These are phyloP conservation scores for Amorphotheca resinae DNA, from an alignment of 495 filamentous ascomycete species.

Conservation along the genomic window DNA sequence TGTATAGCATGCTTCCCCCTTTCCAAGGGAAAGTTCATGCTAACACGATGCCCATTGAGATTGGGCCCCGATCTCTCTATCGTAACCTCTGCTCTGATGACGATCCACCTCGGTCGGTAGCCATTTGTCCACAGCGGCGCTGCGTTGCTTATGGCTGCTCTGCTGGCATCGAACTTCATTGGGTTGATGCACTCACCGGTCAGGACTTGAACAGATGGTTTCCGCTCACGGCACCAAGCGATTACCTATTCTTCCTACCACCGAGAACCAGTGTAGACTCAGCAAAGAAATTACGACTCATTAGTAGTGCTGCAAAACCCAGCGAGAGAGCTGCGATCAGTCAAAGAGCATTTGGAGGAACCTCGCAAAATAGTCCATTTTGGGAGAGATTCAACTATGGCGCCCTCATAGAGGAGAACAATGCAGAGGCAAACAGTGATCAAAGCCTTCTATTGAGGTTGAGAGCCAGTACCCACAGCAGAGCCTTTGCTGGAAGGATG, in stretches of 20 bases:
- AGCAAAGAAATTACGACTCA: constrained; percentile 48
- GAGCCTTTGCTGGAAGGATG: constrained; percentile 4
- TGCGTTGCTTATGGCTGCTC: constrained; percentile 62
- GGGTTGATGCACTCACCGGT: constrained; percentile 51
- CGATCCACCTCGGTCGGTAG: constrained; percentile 53
- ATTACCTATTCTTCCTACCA: constrained; percentile 55
- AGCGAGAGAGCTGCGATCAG: constrained; percentile 15
- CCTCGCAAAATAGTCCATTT: constrained; percentile 11
- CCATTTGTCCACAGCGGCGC: constrained; percentile 54
- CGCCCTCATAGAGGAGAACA: neutral
- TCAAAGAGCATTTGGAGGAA: constrained; percentile 17
- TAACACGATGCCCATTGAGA: constrained; percentile 19
- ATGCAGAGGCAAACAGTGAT: neutral
- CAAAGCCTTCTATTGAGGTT: neutral
- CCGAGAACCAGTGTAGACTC: constrained; percentile 40
- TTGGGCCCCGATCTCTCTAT: constrained; percentile 32
- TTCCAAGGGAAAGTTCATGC: neutral
- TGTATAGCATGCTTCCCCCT: neutral
- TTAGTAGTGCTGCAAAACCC: constrained; percentile 34
- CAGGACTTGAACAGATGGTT: constrained; percentile 51
- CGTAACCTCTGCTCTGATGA: constrained; percentile 51
- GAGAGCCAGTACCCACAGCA: neutral
- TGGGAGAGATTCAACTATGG: constrained; percentile 9
- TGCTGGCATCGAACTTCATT: constrained; percentile 58
- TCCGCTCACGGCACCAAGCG: constrained; percentile 52